Evolutionary conservation across 257 asterid genomes (phyloP).

Genomic region (Solanum dulcamara): DNA sequence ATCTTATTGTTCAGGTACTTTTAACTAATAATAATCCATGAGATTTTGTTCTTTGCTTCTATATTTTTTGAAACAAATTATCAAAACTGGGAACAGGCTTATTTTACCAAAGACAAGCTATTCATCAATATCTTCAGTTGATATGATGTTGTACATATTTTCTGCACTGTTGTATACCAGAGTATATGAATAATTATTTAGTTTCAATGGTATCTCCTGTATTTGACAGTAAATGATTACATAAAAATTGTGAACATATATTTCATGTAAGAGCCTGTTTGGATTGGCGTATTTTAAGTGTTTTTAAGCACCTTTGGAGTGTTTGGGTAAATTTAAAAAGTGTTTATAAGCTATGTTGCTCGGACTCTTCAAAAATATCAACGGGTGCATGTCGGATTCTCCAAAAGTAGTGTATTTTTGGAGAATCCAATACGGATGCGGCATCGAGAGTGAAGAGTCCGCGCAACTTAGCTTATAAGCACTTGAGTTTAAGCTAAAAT

Average conservation of each 20-base stretch:
- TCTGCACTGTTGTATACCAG: neutral
- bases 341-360: too few relatives aligned
- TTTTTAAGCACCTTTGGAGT: too few relatives aligned
- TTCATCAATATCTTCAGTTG: neutral
- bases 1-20: conserved; percentile 71
- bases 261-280: neutral
- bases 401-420: too few relatives aligned
- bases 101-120: neutral
- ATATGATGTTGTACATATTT: neutral
- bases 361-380: too few relatives aligned
- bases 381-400: too few relatives aligned
- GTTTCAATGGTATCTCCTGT: neutral
- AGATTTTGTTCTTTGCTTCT: neutral
- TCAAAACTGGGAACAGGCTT: neutral
- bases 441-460: too few relatives aligned
- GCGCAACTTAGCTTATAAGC: too few relatives aligned
- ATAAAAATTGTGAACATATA: neutral
- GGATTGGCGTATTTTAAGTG: too few relatives aligned
- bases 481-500: too few relatives aligned
- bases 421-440: too few relatives aligned
- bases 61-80: neutral
- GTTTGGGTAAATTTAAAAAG: too few relatives aligned
- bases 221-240: neutral
- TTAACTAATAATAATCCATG: neutral
- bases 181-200: neutral